Conservation (phyloP, 2,329 filamentous ascomycete genomes). For the Hymenotorrendiella dingleyae region DNA sequence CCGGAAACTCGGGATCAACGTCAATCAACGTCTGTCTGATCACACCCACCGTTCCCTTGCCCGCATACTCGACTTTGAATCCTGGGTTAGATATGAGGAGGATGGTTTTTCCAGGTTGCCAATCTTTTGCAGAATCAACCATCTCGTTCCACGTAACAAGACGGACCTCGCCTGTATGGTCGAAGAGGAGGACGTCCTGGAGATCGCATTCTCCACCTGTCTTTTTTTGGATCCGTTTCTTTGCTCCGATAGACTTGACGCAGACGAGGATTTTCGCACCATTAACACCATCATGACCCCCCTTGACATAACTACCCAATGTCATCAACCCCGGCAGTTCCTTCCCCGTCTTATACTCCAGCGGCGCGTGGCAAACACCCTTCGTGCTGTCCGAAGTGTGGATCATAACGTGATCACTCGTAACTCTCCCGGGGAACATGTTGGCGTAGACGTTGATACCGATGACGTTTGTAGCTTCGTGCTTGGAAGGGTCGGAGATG, state of each 20-base stretch:
- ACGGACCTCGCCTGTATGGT: constrained; percentile 48
- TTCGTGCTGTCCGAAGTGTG: constrained; percentile 42
- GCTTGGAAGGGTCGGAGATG: constrained; percentile 42
- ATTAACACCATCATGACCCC: constrained; percentile 44
- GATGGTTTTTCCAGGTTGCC: constrained; percentile 43
- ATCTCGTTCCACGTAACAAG: constrained; percentile 51
- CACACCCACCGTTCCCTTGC: constrained; percentile 29
- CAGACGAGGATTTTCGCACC: constrained; percentile 49
- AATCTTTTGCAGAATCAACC: constrained; percentile 37
- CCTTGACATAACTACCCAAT: constrained; percentile 46
- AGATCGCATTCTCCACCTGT: constrained; percentile 39
- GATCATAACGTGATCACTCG: constrained; percentile 47
- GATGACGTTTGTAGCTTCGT: constrained; percentile 34
- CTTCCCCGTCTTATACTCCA: constrained; percentile 35
- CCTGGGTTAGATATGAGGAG: constrained; percentile 40
- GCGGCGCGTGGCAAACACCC: constrained; percentile 40
- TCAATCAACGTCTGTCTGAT: constrained; percentile 45
- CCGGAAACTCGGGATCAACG: constrained; percentile 47
- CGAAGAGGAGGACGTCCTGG: constrained; percentile 47
- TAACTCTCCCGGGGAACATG: constrained; percentile 52
- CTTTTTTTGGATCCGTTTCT: constrained; percentile 45
- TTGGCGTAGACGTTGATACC: constrained; percentile 39
- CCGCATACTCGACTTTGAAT: constrained; percentile 15
- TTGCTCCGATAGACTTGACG: constrained; percentile 49
- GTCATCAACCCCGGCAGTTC: constrained; percentile 47